phyloP scores from a whole-genome alignment of 2,329 filamentous ascomycete genomes.

The Ophiostoma novo-ulmi region DNA sequence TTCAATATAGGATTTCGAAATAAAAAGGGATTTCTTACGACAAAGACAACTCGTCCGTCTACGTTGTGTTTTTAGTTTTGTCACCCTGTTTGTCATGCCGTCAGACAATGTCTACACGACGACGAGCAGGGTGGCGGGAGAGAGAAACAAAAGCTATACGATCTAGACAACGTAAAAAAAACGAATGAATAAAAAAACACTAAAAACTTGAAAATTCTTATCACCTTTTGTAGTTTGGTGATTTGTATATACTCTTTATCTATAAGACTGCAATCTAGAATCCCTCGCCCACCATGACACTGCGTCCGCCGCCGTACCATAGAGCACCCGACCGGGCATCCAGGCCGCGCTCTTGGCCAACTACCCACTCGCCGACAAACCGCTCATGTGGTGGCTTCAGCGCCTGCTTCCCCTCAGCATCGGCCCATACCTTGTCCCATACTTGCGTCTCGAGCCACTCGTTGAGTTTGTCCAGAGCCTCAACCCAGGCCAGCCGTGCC shows the following conservation, averaged over 20 bases:
- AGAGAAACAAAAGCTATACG: not conserved
- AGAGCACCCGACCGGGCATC: slow-evolving; percentile 68
- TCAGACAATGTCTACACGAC: not conserved
- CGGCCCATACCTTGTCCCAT: slow-evolving; percentile 51
- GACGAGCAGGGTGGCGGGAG: not conserved
- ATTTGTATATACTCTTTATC: not conserved
- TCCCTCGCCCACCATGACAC: slow-evolving; percentile 58
- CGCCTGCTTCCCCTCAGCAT: slow-evolving; percentile 2
- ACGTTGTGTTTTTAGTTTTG: not conserved
- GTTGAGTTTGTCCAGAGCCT: slow-evolving; percentile 71
- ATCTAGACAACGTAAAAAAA: slow-evolving; percentile 7
- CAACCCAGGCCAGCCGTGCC: slow-evolving; percentile 60
- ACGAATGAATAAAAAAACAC: slow-evolving; percentile 18
- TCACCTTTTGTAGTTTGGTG: not conserved
- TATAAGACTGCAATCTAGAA: slow-evolving; percentile 39
- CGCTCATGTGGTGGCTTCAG: slow-evolving; percentile 33
- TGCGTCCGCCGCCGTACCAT: slow-evolving; percentile 84
- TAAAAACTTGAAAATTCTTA: slow-evolving; percentile 19
- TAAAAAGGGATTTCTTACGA: slow-evolving; percentile 13
- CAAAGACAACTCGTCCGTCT: slow-evolving; percentile 1
- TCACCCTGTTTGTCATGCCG: not conserved
- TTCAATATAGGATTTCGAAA: slow-evolving; percentile 5
- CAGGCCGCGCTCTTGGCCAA: slow-evolving; percentile 80
- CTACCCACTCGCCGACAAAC: slow-evolving; percentile 67
- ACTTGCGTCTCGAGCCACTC: slow-evolving; percentile 63